These are phyloP conservation scores for Mucor saturninus DNA, from an alignment of 371 early-diverging fungal species.

Conservation along the genomic window DNA sequence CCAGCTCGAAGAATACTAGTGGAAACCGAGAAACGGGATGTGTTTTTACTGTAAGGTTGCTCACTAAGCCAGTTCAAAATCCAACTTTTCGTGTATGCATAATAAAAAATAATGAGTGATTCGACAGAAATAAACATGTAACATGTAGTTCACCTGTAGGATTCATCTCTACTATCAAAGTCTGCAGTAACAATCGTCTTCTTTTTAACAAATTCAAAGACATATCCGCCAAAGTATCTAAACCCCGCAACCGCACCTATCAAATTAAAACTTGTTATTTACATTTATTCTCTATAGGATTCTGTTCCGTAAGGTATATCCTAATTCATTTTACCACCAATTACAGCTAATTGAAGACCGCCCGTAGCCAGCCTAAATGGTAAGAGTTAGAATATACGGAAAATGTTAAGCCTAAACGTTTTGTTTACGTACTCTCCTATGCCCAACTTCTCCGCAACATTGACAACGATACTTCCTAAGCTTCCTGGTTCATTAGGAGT, in stretches of 20 bases:
- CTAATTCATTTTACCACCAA: conserved; percentile 35
- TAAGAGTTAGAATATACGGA: too few species aligned
- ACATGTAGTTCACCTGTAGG: conserved; percentile 45
- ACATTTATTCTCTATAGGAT: background rate
- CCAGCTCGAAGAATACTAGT: conserved; percentile 58
- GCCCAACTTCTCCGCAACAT: conserved; percentile 53
- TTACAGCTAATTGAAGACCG: conserved; percentile 48
- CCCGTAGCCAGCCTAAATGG: conserved; percentile 57
- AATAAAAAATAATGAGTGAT: too few species aligned
- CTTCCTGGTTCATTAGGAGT: conserved; percentile 30
- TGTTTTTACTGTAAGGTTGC: conserved; percentile 57
- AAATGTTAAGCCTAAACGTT: background rate
- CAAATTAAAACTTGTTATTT: background rate
- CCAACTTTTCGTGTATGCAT: conserved; percentile 29
- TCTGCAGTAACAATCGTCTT: conserved; percentile 61
- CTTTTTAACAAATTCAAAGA: conserved; percentile 58
- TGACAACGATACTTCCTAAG: conserved; percentile 51
- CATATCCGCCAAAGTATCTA: conserved; percentile 53
- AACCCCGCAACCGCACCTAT: conserved; percentile 43
- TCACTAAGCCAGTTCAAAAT: conserved; percentile 67
- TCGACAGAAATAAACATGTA: too few species aligned
- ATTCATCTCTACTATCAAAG: conserved; percentile 69
- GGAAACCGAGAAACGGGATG: conserved; percentile 66
- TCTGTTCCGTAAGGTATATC: background rate
- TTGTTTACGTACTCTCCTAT: conserved; percentile 51